Conservation (phyloP, 305 asterid species). For the Ajuga reptans region DNA sequence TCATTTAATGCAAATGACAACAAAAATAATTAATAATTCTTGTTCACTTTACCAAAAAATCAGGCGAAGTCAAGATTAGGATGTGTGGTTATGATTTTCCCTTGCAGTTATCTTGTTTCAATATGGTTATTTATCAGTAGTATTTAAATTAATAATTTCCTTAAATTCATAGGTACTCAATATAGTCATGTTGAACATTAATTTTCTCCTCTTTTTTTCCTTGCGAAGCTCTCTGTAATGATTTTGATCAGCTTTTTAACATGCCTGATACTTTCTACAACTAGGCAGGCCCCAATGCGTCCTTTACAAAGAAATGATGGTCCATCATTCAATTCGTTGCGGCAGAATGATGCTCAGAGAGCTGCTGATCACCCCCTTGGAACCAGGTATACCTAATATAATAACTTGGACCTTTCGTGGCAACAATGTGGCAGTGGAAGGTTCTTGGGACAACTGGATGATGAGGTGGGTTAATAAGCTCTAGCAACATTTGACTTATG, state of each 20-base stretch:
- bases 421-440: slow-evolving; percentile 63
- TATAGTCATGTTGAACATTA: not conserved
- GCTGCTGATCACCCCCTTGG: slow-evolving; percentile 32
- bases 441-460: slow-evolving; percentile 93
- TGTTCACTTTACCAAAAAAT: not conserved
- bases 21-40: not conserved
- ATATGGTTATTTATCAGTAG: not conserved
- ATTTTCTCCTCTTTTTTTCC: not conserved
- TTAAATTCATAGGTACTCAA: not conserved
- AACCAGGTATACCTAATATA: slow-evolving; percentile 60
- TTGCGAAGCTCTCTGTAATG: slow-evolving; percentile 10
- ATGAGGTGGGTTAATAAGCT: slow-evolving; percentile 44
- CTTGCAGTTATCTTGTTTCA: not conserved
- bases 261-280: slow-evolving; percentile 18
- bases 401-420: slow-evolving; percentile 82
- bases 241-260: slow-evolving; percentile 9
- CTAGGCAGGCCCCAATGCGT: slow-evolving; percentile 47
- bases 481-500: not conserved
- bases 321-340: slow-evolving; percentile 34
- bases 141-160: not conserved
- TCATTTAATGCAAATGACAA: not conserved
- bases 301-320: slow-evolving; percentile 47
- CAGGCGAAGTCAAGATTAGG: not conserved
- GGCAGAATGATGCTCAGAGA: slow-evolving; percentile 36
- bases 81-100: not conserved